Evolutionary conservation across 192 early-diverging fungal genomes (phyloP).

Genomic region (Haplosporangium gracile): DNA sequence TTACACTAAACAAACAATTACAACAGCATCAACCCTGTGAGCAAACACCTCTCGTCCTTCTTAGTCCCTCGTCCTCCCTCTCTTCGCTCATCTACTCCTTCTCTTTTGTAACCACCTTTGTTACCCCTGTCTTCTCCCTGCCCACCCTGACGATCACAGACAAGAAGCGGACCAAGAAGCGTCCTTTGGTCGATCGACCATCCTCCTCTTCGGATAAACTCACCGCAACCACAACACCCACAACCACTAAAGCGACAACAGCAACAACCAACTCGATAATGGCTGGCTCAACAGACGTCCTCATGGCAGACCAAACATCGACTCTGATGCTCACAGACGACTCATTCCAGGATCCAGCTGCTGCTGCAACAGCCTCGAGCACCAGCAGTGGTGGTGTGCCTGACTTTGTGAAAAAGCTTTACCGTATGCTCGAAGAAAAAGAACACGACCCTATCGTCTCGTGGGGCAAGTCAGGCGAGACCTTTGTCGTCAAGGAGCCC

Average conservation of each 20-base stretch:
- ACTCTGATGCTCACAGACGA: conserved; percentile 20
- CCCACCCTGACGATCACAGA: conserved; percentile 54
- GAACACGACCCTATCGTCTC: conserved; percentile 66
- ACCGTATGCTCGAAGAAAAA: conserved; percentile 77
- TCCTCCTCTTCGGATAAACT: conserved; percentile 3
- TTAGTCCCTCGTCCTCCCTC: neutral
- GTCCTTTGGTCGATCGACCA: conserved; percentile 38
- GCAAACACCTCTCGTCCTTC: neutral
- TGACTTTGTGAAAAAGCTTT: conserved; percentile 67
- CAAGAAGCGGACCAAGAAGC: conserved; percentile 51
- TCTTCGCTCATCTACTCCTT: neutral
- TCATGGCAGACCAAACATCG: conserved; percentile 22
- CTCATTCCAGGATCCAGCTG: neutral
- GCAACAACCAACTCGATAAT: neutral
- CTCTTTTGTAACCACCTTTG: neutral
- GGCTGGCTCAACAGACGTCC: conserved; percentile 12
- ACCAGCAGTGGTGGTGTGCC: conserved; percentile 53
- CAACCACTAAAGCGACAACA: neutral
- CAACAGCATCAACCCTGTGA: neutral
- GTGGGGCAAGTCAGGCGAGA: conserved; percentile 74
- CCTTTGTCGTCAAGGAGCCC: conserved; percentile 80
- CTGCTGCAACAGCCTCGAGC: conserved; percentile 3
- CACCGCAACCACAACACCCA: too few relatives aligned
- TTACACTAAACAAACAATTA: neutral
- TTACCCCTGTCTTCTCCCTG: neutral